These are phyloP conservation scores for Lactuca sativa DNA, from an alignment of 129 eudicot species.

Conservation along the genomic window DNA sequence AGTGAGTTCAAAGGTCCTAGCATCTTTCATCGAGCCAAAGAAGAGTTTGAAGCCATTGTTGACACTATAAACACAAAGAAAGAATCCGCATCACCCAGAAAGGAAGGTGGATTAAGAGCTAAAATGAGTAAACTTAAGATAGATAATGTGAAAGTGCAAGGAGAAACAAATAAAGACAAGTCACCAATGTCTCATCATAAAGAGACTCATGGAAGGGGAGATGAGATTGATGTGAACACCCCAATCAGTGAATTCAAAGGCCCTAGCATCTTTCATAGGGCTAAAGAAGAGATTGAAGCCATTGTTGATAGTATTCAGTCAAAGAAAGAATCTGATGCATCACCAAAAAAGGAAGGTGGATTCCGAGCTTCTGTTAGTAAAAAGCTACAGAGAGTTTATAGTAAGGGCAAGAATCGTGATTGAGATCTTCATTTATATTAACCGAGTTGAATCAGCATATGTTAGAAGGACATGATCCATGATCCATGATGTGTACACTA, in stretches of 20 bases:
- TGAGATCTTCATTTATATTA: constrained; percentile 16
- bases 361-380: constrained; percentile 42
- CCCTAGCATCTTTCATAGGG: neutral
- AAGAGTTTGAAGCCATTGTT: neutral
- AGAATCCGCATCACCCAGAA: constrained; percentile 44
- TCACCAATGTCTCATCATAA: neutral
- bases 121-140: neutral
- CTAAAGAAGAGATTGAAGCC: neutral
- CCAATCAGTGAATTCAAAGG: neutral
- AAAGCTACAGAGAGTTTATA: constrained; percentile 25
- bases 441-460: neutral
- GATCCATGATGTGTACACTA: neutral
- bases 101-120: constrained; percentile 9
- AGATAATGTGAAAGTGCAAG: neutral
- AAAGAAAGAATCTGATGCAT: constrained; percentile 47
- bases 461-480: neutral
- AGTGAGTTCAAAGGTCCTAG: neutral
- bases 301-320: constrained; percentile 29
- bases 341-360: constrained; percentile 53
- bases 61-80: constrained; percentile 45
- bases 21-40: neutral
- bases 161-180: neutral
- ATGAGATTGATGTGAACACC: neutral
- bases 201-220: neutral
- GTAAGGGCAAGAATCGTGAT: constrained; percentile 23